Percentiles rank a stretch among this genome's conserved stretches.
phyloP scores from a whole-genome alignment of 2,329 filamentous ascomycete genomes.

The Calycina marina region DNA sequence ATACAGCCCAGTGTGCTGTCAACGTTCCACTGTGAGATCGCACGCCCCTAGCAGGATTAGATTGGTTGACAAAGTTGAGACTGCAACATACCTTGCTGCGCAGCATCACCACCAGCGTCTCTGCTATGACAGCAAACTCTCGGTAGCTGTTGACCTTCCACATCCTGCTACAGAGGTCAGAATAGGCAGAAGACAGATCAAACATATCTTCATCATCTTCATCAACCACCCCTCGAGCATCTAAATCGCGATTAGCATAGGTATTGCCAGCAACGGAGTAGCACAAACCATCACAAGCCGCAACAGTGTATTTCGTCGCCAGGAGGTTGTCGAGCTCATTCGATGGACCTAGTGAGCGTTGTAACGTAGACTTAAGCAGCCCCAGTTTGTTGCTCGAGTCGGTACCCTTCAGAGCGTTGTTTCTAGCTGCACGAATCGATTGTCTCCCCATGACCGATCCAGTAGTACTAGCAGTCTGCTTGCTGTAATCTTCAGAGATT shows the following conservation, averaged over 20 bases:
- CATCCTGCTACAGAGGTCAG: slow-evolving; percentile 13
- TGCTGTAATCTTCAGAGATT: no score
- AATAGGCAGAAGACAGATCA: slow-evolving; percentile 16
- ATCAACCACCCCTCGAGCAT: slow-evolving; percentile 9
- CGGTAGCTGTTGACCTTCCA: slow-evolving; percentile 12
- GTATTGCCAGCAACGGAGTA: neutral
- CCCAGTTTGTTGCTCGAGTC: no score
- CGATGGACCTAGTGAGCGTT: slow-evolving; percentile 3
- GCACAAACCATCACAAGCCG: slow-evolving; percentile 16
- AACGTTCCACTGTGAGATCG: slow-evolving; percentile 22
- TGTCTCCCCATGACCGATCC: slow-evolving; percentile 12
- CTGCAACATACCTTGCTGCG: slow-evolving; percentile 17
- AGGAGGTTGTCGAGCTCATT: slow-evolving; percentile 15
- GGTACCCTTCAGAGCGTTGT: no score
- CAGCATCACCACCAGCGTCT: slow-evolving; percentile 21
- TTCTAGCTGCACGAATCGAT: slow-evolving; percentile 10
- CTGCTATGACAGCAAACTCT: slow-evolving; percentile 19
- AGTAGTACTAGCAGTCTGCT: no score
- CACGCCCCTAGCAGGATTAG: slow-evolving; percentile 12
- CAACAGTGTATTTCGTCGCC: slow-evolving; percentile 14
- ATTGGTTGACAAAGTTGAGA: neutral
- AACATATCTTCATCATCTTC: slow-evolving; percentile 4
- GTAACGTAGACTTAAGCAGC: slow-evolving; percentile 12
- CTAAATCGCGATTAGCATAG: slow-evolving; percentile 7
- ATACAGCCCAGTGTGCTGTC: slow-evolving; percentile 22